Percentiles rank a stretch among this genome's conserved stretches.
Conservation (phyloP, 2,329 filamentous ascomycete genomes). For the Epichloe elymi region DNA sequence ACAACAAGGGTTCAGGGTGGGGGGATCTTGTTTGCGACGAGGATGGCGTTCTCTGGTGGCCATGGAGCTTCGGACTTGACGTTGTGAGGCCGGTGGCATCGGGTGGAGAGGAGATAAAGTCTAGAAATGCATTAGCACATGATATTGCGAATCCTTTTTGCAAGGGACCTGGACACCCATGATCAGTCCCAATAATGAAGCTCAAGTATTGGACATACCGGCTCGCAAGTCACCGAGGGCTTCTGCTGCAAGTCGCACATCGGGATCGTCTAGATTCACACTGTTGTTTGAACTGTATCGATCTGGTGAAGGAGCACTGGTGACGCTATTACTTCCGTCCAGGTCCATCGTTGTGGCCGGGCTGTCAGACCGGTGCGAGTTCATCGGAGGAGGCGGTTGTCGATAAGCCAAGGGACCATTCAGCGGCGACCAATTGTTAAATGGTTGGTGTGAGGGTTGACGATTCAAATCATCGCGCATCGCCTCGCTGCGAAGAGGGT, state of each 20-base stretch:
- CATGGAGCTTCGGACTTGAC: constrained; percentile 17
- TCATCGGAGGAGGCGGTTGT: constrained; percentile 10
- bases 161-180: no score
- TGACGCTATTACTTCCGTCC: constrained; percentile 26
- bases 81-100: constrained; percentile 29
- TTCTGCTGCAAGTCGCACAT: constrained; percentile 59
- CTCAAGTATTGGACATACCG: constrained; percentile 34
- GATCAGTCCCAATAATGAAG: not conserved
- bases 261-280: constrained; percentile 49
- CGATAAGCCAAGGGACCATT: constrained; percentile 35
- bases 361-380: constrained; percentile 26
- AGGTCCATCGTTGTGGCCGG: constrained; percentile 33
- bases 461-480: constrained; percentile 7
- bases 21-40: constrained; percentile 17
- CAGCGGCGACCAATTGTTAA: constrained; percentile 32
- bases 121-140: constrained; percentile 21
- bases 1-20: constrained; percentile 68
- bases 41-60: constrained; percentile 2
- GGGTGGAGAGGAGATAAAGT: constrained; percentile 54
- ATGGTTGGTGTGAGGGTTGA: constrained; percentile 13
- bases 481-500: constrained; percentile 12
- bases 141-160: not conserved
- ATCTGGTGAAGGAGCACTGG: constrained; percentile 33
- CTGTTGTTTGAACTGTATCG: constrained; percentile 29
- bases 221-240: constrained; percentile 57